Evolutionary conservation across 371 early-diverging fungal species (phyloP).

Genomic region (Syncephalastrum monosporum): DNA sequence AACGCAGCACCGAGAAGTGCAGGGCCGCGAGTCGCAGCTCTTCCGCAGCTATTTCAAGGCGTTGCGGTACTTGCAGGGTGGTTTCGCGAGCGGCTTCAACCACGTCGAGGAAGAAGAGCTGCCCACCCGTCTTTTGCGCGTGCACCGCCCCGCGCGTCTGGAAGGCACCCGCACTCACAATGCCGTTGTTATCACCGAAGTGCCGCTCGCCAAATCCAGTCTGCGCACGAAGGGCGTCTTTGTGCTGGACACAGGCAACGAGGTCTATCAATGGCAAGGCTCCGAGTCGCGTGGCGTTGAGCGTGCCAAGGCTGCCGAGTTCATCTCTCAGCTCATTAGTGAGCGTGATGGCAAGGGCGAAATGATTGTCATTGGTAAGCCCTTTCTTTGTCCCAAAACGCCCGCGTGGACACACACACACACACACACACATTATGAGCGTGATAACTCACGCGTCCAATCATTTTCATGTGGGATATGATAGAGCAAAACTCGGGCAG

Average conservation of each 20-base stretch:
- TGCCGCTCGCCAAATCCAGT: slow-evolving; percentile 46
- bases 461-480: background rate
- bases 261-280: slow-evolving; percentile 80
- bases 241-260: slow-evolving; percentile 70
- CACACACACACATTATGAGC: background rate
- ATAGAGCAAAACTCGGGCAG: slow-evolving; percentile 69
- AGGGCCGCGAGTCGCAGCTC: slow-evolving; percentile 61
- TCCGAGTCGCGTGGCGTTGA: slow-evolving; percentile 63
- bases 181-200: slow-evolving; percentile 66
- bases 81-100: slow-evolving; percentile 79
- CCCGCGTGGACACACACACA: no score
- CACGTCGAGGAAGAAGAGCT: slow-evolving; percentile 63
- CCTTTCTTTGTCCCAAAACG: no score
- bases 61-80: slow-evolving; percentile 64
- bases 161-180: slow-evolving; percentile 41
- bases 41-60: slow-evolving; percentile 69
- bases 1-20: slow-evolving; percentile 80
- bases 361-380: slow-evolving; percentile 65
- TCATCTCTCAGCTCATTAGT: slow-evolving; percentile 56
- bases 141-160: slow-evolving; percentile 51
- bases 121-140: slow-evolving; percentile 66
- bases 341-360: slow-evolving; percentile 65
- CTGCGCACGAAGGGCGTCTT: slow-evolving; percentile 80
- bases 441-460: slow-evolving; percentile 1
- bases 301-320: slow-evolving; percentile 73